Base-by-base conservation (phyloP, 805 yeast species). In the Schizosaccharomyces cryophilus region DNA sequence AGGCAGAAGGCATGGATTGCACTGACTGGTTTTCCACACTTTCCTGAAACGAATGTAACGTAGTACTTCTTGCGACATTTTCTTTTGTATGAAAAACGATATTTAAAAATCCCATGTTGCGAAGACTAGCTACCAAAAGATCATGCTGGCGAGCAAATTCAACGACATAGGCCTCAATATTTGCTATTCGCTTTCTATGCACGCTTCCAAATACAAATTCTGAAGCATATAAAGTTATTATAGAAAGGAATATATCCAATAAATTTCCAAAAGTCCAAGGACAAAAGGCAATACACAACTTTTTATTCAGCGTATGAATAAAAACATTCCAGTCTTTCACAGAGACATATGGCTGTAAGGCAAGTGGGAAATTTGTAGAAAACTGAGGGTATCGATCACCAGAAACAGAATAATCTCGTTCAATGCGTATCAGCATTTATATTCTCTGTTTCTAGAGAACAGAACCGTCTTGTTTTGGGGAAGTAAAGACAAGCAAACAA, bases 341-440 rank as follows among this genome's bases (percentile, higher is more conserved):
- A 26, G 42, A 19, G 26, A 56, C 42, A 30, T 35, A 56, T 1
- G 47, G 29, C 45, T 35, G 42, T 17, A 56, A 40, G 6, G 60
- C 24, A 21, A 21, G 21, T 5, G 42, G 42, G 26, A n/a, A 56
- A 21, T 26, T 17, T n/a, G 60, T 56, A 13, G 42, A 21, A 56
- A 56, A 56, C 26, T 56, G 60, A 29, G 60, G 60, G 11, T 35
- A 38, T 21, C n/a, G n/a, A 40, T 56, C 60, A 11, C 60, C 60
- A 21, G 42, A 38, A 21, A 56, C 42, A 15, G 60, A 38, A 40
- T 56, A 56, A 35, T 56, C 60, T 15, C 60, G 42, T 40, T 56
- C 60, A 56, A 56, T 56, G 38, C 60, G 60, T 19, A 56, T 29
- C 21, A 51, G 30, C 56, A 51, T 51, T 29, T n/a, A 45, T 15